These are phyloP conservation scores for Ceratocystis variospora DNA, from an alignment of 2,329 filamentous ascomycete species.

Conservation along the genomic window DNA sequence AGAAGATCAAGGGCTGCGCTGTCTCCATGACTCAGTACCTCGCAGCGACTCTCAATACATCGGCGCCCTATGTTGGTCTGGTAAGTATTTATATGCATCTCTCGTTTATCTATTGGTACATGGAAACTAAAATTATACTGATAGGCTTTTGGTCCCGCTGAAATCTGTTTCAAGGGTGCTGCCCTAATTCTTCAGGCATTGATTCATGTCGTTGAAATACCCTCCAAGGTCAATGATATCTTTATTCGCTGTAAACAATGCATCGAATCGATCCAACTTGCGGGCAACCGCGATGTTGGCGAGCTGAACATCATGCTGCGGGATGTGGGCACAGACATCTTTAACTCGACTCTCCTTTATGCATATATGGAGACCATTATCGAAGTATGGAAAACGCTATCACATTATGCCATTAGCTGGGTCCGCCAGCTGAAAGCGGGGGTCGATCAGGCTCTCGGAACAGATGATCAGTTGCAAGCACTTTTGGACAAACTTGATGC, in stretches of 20 bases:
- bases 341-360: constrained; percentile 1
- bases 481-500: neutral
- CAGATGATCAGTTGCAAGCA: neutral
- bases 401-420: constrained; percentile 6
- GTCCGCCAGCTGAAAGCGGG: neutral
- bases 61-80: neutral
- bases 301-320: neutral
- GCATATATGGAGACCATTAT: constrained; percentile 8
- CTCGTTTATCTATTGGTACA: neutral
- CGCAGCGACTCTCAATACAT: constrained; percentile 1
- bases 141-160: constrained; percentile 9
- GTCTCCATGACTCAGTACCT: neutral
- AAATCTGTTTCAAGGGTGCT: constrained; percentile 12
- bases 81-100: neutral
- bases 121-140: neutral
- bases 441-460: neutral
- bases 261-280: neutral
- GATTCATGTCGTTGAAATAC: constrained; percentile 2
- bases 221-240: constrained; percentile 1
- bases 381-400: constrained; percentile 2
- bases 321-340: neutral
- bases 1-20: neutral
- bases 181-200: constrained; percentile 6
- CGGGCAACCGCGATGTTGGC: neutral
- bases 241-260: constrained; percentile 2